Percentiles rank a stretch among this genome's conserved stretches.
Evolutionary conservation across 768 basidiomycete species (phyloP).

Genomic region (Cystofilobasidium macerans): DNA sequence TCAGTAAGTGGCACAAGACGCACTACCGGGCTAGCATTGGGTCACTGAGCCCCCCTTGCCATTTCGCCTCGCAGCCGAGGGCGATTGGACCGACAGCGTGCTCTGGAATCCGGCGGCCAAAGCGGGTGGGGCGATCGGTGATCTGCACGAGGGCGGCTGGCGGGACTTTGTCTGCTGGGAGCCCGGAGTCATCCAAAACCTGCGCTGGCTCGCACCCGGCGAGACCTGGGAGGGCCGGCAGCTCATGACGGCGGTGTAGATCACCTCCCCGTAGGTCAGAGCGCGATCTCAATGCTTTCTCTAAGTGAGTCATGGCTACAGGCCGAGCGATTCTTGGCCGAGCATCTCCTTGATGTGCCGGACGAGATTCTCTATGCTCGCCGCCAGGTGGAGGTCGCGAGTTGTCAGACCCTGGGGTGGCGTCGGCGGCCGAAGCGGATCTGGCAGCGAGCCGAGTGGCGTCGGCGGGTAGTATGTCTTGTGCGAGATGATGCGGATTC

Average conservation of each 20-base stretch:
- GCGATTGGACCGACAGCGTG: constrained; percentile 4
- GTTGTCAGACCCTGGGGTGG: background rate
- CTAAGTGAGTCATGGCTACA: no score
- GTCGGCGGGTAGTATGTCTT: background rate
- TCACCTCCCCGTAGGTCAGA: no score
- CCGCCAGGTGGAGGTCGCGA: background rate
- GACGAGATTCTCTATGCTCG: background rate
- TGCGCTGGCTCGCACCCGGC: background rate
- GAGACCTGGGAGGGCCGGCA: constrained; percentile 7
- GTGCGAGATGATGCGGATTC: background rate
- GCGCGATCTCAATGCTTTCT: no score
- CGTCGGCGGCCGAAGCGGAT: background rate
- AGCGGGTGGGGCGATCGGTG: background rate
- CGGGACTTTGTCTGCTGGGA: constrained; percentile 15
- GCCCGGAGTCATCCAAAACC: background rate
- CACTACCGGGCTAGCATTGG: no score
- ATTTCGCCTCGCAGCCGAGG: no score
- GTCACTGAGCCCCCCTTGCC: no score
- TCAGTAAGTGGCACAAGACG: no score
- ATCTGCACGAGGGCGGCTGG: constrained; percentile 6
- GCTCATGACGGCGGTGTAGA: constrained; percentile 5
- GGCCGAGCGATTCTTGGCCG: background rate
- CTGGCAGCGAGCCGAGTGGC: background rate
- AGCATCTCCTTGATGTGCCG: background rate
- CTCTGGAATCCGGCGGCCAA: constrained; percentile 1